phyloP scores from a whole-genome alignment of 2,329 filamentous ascomycete species.

The Cladophialophora immunda region DNA sequence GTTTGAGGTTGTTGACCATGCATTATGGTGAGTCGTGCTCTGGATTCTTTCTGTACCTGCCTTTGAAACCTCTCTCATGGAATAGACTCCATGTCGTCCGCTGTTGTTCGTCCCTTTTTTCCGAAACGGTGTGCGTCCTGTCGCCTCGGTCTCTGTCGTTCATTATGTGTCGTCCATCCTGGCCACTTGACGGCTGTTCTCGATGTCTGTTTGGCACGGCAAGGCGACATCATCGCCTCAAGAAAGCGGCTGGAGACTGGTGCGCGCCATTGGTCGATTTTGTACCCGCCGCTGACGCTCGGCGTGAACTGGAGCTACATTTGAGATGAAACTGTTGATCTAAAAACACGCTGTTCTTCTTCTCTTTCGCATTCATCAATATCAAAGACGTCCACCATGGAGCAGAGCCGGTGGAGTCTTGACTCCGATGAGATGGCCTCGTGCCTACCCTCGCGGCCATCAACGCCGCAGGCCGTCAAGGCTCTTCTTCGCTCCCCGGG shows the following conservation, averaged over 20 bases:
- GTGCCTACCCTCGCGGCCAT: slow-evolving; percentile 21
- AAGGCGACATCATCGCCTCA: slow-evolving; percentile 21
- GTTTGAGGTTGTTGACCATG: slow-evolving; percentile 3
- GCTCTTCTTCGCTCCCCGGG: slow-evolving; percentile 24
- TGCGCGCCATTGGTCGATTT: slow-evolving; percentile 31
- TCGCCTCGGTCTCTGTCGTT: not conserved
- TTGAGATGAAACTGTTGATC: not conserved
- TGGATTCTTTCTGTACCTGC: not conserved
- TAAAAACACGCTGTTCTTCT: not conserved
- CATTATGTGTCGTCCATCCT: not conserved
- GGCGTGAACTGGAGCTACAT: slow-evolving; percentile 12
- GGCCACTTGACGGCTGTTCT: not conserved
- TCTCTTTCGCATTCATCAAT: slow-evolving; percentile 5
- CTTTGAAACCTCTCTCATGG: not conserved
- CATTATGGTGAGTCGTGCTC: slow-evolving; percentile 3
- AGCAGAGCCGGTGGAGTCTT: slow-evolving; percentile 15
- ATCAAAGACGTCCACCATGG: slow-evolving; percentile 19
- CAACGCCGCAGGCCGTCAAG: slow-evolving; percentile 23
- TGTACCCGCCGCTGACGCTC: slow-evolving; percentile 8
- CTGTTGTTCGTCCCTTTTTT: not conserved
- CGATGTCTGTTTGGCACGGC: not conserved
- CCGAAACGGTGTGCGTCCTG: not conserved
- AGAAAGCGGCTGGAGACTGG: not conserved
- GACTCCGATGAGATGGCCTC: slow-evolving; percentile 19
- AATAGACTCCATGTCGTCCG: not conserved